Evolutionary conservation across 352 stramenopile genomes (phyloP), one percentile per base, ranked within the genome.

Genomic region (Phytophthora colocasiae): DNA sequence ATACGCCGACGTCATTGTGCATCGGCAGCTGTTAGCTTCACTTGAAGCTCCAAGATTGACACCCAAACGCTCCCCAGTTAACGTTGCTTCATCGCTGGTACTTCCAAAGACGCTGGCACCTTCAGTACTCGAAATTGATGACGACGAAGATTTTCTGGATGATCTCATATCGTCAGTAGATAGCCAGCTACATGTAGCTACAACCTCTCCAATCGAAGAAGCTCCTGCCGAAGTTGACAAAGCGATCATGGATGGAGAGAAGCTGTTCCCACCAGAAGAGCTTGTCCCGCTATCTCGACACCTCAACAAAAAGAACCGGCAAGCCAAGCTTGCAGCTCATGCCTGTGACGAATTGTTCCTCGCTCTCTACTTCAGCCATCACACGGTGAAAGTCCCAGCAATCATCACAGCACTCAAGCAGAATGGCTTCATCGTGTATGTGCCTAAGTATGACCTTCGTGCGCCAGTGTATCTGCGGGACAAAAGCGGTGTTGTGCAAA

Each of bases 351-450:
- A 92, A 48, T 75, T 98, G 17, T 98, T 98, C 71, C 72, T 98
- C 24, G 90, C 91, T 15, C 70, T 98, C 12, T 98, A 98, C 74
- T 98, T 98, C 58, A 96, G 81, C 61, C 91, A 87, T 34, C 86
- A 97, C 66, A 85, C 84, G 1, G 81, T 96, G 11, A 83, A 85
- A 19, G 87, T 91, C 1, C 66, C 87, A 22, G 95, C 91, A 19
- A 91, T 98, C 50, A 93, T 98, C 44, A 94, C 89, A 45, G 77
- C 87, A 31, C 73, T 98, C 64, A 90, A 95, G 66, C 76, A 92
- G 55, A 98, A 98, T 67, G 95, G 95, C 9, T 92, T 98, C 63
- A 87, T 97, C 22, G 92, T 96, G 22, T 98, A 98, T 71, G 73
- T 98, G 12, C 95, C 95, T 8, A 87, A 89, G 44, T 98, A 98